phyloP scores from a whole-genome alignment of 2,329 filamentous ascomycete genomes.

The Paecilomyces formosus region DNA sequence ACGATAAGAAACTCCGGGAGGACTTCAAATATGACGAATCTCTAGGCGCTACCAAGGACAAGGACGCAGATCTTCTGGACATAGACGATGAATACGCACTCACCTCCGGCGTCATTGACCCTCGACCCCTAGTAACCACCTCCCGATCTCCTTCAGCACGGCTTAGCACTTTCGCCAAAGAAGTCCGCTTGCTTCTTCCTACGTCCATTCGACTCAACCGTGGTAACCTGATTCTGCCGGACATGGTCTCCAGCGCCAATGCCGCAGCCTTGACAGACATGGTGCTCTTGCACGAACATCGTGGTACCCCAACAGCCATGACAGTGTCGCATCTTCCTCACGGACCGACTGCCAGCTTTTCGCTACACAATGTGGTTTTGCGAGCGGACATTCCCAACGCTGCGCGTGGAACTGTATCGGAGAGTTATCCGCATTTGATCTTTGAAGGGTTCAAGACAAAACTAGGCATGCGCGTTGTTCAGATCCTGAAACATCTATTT shows the following conservation, averaged over 20 bases:
- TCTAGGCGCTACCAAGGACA: constrained; percentile 55
- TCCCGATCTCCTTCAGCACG: constrained; percentile 80
- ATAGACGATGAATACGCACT: constrained; percentile 88
- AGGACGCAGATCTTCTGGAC: constrained; percentile 75
- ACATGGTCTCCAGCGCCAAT: constrained; percentile 75
- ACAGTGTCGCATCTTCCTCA: constrained; percentile 83
- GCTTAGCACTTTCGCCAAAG: constrained; percentile 85
- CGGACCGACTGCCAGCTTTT: constrained; percentile 80
- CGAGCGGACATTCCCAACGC: constrained; percentile 88
- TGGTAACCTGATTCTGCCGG: constrained; percentile 80
- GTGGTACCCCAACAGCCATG: constrained; percentile 83
- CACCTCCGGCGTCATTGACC: constrained; percentile 85
- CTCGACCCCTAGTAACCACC: constrained; percentile 82
- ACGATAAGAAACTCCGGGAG: constrained; percentile 74
- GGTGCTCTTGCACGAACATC: constrained; percentile 81
- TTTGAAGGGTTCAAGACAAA: constrained; percentile 87
- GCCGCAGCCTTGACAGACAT: constrained; percentile 76
- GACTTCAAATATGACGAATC: constrained; percentile 95
- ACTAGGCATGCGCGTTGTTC: constrained; percentile 74
- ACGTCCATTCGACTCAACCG: constrained; percentile 84
- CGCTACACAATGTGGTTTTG: constrained; percentile 84
- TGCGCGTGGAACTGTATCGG: constrained; percentile 77
- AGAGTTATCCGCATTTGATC: constrained; percentile 88
- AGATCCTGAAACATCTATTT: constrained; percentile 89
- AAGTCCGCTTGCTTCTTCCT: constrained; percentile 74